Conservation (phyloP, 2,329 filamentous ascomycete genomes). For the Penicillium nordicum region DNA sequence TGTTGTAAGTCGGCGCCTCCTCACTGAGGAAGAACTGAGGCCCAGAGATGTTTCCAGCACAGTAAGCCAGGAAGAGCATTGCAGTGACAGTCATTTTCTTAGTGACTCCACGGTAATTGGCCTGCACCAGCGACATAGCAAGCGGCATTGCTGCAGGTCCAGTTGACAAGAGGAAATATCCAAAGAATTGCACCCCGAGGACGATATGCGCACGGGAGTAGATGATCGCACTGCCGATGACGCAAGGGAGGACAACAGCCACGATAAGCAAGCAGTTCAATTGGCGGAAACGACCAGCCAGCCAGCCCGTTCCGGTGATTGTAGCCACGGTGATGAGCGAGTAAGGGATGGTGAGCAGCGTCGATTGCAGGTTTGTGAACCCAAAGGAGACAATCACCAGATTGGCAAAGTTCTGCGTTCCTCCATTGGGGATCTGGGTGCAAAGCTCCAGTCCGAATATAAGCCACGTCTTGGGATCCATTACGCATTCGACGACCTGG, state of each 20-base stretch:
- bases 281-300: conserved; percentile 52
- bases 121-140: conserved; percentile 53
- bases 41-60: conserved; percentile 55
- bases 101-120: conserved; percentile 56
- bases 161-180: conserved; percentile 56
- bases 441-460: conserved; percentile 53
- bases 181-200: conserved; percentile 51
- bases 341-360: conserved; percentile 57
- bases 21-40: conserved; percentile 53
- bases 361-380: conserved; percentile 21
- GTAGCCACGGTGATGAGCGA: conserved; percentile 50
- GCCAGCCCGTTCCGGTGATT: conserved; percentile 51
- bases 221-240: conserved; percentile 54
- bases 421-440: conserved; percentile 58
- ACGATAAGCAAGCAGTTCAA: conserved; percentile 53
- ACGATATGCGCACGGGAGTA: conserved; percentile 44
- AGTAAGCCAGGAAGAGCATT: conserved; percentile 55
- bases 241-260: conserved; percentile 50
- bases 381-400: conserved; percentile 21
- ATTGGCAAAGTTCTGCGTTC: conserved; percentile 53
- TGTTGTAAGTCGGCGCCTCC: conserved; percentile 53
- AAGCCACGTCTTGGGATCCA: conserved; percentile 60
- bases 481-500: conserved; percentile 53
- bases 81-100: conserved; percentile 61
- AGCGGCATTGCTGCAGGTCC: conserved; percentile 56